Conservation (phyloP, 495 filamentous ascomycete species). For the Penicillium coffeae region DNA sequence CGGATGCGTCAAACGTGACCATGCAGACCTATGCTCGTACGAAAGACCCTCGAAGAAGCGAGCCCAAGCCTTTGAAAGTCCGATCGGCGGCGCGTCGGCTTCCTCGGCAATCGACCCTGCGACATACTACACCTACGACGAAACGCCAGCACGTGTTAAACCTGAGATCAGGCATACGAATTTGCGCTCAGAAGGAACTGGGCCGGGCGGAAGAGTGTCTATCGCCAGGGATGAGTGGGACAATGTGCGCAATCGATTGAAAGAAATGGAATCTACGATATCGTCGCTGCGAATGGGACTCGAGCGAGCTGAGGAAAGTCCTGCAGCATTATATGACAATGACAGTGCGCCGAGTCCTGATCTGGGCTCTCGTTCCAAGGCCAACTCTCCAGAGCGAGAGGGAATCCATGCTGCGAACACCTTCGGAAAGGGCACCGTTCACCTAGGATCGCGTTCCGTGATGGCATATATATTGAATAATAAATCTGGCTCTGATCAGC, state of each 20-base stretch:
- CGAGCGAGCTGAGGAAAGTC: slow-evolving; percentile 35
- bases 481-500: slow-evolving; percentile 60
- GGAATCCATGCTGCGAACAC: slow-evolving; percentile 53
- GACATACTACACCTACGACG: slow-evolving; percentile 20
- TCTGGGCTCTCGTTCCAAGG: slow-evolving; percentile 39
- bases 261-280: slow-evolving; percentile 43
- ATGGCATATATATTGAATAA: slow-evolving; percentile 60
- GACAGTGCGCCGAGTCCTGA: slow-evolving; percentile 61
- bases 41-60: slow-evolving; percentile 62
- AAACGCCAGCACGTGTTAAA: slow-evolving; percentile 22
- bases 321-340: slow-evolving; percentile 26
- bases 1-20: slow-evolving; percentile 69
- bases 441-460: slow-evolving; percentile 56
- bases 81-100: slow-evolving; percentile 13
- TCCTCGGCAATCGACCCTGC: slow-evolving; percentile 15
- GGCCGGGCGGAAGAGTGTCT: slow-evolving; percentile 29
- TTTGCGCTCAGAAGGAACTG: slow-evolving; percentile 18
- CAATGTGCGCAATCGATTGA: slow-evolving; percentile 39
- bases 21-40: slow-evolving; percentile 68
- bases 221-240: slow-evolving; percentile 48
- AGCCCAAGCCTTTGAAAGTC: slow-evolving; percentile 32
- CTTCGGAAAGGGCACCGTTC: slow-evolving; percentile 51
- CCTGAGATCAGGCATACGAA: slow-evolving; percentile 23
- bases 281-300: slow-evolving; percentile 37
- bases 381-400: slow-evolving; percentile 45